Conservation (phyloP, 176 grass and related monocot species). For the Aegilops bicornis region DNA sequence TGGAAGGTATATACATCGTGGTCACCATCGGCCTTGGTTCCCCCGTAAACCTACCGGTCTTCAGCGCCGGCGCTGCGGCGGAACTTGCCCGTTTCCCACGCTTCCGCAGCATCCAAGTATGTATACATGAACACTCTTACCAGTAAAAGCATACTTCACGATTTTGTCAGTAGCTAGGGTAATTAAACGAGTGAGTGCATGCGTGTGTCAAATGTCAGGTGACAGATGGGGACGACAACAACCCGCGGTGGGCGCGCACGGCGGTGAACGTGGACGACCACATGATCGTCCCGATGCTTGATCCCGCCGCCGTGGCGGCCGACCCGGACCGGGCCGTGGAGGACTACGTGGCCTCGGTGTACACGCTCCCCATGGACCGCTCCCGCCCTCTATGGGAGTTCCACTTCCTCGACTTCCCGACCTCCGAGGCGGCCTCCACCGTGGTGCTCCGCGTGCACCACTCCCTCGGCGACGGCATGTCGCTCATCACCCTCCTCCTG, state of each 20-base stretch:
- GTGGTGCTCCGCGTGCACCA: slow-evolving; percentile 42
- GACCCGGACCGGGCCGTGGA: slow-evolving; percentile 39
- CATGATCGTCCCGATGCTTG: slow-evolving; percentile 43
- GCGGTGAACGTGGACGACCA: slow-evolving; percentile 45
- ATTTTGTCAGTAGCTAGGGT: no score
- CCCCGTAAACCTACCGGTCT: slow-evolving; percentile 31
- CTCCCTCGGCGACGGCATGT: slow-evolving; percentile 59
- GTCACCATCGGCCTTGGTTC: slow-evolving; percentile 43
- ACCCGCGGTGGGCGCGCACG: slow-evolving; percentile 41
- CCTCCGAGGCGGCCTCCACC: slow-evolving; percentile 41
- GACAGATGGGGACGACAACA: not conserved
- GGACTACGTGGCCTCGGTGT: slow-evolving; percentile 47
- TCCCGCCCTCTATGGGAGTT: slow-evolving; percentile 60
- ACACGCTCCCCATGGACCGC: slow-evolving; percentile 26
- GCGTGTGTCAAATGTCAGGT: no score
- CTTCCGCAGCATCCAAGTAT: no score
- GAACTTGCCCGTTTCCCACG: no score
- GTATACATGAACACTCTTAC: no score
- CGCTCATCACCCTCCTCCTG: slow-evolving; percentile 55
- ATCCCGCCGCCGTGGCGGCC: not conserved
- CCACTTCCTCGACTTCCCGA: slow-evolving; percentile 63
- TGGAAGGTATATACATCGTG: slow-evolving; percentile 64
- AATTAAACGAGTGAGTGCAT: no score
- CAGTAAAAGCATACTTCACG: no score
- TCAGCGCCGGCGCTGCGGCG: not conserved